phyloP scores from a whole-genome alignment of 768 basidiomycete species.

The Phylloporus sp. region DNA sequence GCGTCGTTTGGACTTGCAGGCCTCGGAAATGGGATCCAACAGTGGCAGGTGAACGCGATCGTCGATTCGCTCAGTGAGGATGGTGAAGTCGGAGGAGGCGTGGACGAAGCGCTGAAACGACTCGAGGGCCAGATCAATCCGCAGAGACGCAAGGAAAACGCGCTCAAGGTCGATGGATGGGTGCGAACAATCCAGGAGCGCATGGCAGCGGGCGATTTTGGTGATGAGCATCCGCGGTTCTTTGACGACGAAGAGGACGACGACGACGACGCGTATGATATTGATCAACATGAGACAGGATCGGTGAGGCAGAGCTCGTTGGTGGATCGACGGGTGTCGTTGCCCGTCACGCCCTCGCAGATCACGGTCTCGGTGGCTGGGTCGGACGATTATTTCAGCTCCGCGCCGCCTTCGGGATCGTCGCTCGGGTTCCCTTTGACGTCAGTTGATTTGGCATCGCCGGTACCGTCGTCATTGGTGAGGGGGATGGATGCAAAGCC shows the following conservation, averaged over 20 bases:
- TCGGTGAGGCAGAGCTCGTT: constrained; percentile 11
- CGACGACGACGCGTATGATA: constrained; percentile 28
- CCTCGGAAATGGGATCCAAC: constrained; percentile 47
- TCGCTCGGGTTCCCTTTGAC: constrained; percentile 14
- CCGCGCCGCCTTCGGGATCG: constrained; percentile 12
- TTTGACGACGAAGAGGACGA: constrained; percentile 43
- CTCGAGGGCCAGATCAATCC: constrained; percentile 86
- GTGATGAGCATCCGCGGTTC: constrained; percentile 56
- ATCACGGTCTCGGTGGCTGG: constrained; percentile 20
- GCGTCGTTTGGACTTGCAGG: constrained; percentile 38
- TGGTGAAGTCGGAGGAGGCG: constrained; percentile 72
- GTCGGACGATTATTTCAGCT: constrained; percentile 24
- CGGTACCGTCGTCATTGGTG: constrained; percentile 27
- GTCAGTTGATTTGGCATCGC: constrained; percentile 9
- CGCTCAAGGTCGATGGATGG: constrained; percentile 79
- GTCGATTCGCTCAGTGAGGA: constrained; percentile 73
- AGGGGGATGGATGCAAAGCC: constrained; percentile 44
- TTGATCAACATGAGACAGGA: constrained; percentile 33
- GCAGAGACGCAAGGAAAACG: constrained; percentile 63
- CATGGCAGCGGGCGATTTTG: constrained; percentile 60
- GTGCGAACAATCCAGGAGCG: constrained; percentile 68
- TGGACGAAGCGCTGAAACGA: constrained; percentile 73
- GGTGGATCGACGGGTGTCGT: constrained; percentile 4
- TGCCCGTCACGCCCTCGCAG: constrained; percentile 18
- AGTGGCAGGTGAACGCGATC: constrained; percentile 80